Base-by-base conservation (phyloP, 106 monocot genomes). In the Apostasia shenzhenica region DNA sequence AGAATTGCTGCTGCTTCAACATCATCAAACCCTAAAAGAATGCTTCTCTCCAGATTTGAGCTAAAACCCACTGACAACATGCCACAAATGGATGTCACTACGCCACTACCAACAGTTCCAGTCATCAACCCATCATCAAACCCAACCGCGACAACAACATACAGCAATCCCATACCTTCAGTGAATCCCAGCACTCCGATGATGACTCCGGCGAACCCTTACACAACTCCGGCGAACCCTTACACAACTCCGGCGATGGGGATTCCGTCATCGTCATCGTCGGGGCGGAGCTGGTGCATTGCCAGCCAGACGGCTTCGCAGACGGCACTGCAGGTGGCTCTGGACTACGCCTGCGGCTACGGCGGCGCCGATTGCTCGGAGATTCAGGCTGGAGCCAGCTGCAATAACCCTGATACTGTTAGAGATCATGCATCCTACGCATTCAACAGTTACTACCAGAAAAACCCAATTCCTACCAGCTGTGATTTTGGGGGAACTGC, bases 401-500 rank as follows among this genome's bases (percentile, higher is more conserved):
- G 93, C 65, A 89, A 59, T 53, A 72, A 79, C 63, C 93, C 93
- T 3, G 57, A 89, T 54, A 89, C 93, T 3, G 14, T 84, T 55
- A 71, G 73, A 3, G 86, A 86, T 70, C 93, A 93, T 44, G 93
- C 89, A 3, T 86, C 93, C 57, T 89, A 82, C 67, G 93, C 93
- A 4, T 89, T 89, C 86, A 89, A 89, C 73, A 73, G 46, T 58
- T 92, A 88, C 76, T 92, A 83, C 71, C 84, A 84, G 73, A 89
- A 76, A 71, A 84, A 86, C 40, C 89, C 89, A 9, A 52, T 80
- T 45, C 71, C 93, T 0, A 86, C 83, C 37, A 93, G 93, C 78
- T 93, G 93, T 65, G 89, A 89, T 76, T 93, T 93, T 61, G 86
- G 89, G 8, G 93, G 93, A 14, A 76, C 83, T 51, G 93, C 93